Evolutionary conservation across 1,139 yeast species (phyloP).

Genomic region (Lodderomyces beijingensis): DNA sequence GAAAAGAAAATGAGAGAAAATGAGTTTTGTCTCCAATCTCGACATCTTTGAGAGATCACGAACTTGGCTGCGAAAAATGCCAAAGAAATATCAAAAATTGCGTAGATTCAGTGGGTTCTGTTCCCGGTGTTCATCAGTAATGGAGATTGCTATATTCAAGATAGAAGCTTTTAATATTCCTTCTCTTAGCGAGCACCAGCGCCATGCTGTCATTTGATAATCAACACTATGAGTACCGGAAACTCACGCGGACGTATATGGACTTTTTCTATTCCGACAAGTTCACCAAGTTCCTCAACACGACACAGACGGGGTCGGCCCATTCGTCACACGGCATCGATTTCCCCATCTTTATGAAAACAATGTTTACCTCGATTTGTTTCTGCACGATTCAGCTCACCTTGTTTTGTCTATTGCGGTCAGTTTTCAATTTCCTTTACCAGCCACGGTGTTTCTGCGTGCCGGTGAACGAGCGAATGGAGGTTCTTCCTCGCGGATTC

Average conservation of each 20-base stretch:
- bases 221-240: slow-evolving; percentile 21
- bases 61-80: too few species aligned
- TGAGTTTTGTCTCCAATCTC: too few species aligned
- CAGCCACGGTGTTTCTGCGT: slow-evolving; percentile 52
- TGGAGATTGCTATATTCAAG: too few species aligned
- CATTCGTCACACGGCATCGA: slow-evolving; percentile 42
- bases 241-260: slow-evolving; percentile 24
- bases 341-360: slow-evolving; percentile 36
- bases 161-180: too few species aligned
- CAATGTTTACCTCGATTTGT: slow-evolving; percentile 48
- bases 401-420: slow-evolving; percentile 49
- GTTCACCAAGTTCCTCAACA: slow-evolving; percentile 43
- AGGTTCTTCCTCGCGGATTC: slow-evolving; percentile 35
- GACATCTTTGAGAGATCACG: too few species aligned
- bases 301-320: slow-evolving; percentile 56
- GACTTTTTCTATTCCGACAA: slow-evolving; percentile 22
- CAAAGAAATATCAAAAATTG: too few species aligned
- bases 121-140: too few species aligned
- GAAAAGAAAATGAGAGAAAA: too few species aligned
- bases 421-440: slow-evolving; percentile 45
- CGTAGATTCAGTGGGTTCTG: too few species aligned
- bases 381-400: slow-evolving; percentile 51
- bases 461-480: slow-evolving; percentile 34
- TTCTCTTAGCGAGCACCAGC: too few species aligned
- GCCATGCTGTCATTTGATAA: slow-evolving; percentile 8